These are phyloP conservation scores for Claviceps spartinae DNA, from an alignment of 2,329 filamentous ascomycete genomes.

Conservation along the genomic window DNA sequence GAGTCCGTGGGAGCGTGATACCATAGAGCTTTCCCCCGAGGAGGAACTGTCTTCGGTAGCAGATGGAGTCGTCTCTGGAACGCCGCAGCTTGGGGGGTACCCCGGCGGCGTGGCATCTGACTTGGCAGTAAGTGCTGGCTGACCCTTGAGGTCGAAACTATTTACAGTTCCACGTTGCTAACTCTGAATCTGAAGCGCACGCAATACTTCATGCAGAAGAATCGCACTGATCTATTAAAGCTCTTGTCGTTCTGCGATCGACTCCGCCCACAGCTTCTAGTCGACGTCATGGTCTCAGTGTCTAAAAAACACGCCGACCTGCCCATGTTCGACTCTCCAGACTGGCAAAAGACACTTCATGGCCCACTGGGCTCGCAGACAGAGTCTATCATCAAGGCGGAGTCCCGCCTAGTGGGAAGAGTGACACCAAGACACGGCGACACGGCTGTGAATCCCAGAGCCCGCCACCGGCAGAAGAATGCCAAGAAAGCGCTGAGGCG, in stretches of 20 bases:
- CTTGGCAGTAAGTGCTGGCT: conserved; percentile 18
- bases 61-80: conserved; percentile 19
- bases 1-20: conserved; percentile 7
- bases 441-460: conserved; percentile 13
- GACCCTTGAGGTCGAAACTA: background rate
- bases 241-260: conserved; percentile 28
- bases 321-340: conserved; percentile 27
- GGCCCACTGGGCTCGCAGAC: conserved; percentile 4
- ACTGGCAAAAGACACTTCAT: conserved; percentile 19
- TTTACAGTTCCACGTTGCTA: background rate
- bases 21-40: conserved; percentile 18
- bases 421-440: conserved; percentile 18
- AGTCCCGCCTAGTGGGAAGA: conserved; percentile 8
- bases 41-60: conserved; percentile 21
- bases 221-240: conserved; percentile 25
- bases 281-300: conserved; percentile 28
- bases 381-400: background rate
- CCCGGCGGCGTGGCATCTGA: conserved; percentile 20
- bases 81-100: conserved; percentile 26
- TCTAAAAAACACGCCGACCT: conserved; percentile 28
- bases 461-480: conserved; percentile 18
- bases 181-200: conserved; percentile 16
- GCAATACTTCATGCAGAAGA: conserved; percentile 25
- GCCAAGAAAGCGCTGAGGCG: conserved; percentile 21
- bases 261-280: conserved; percentile 26